Evolutionary conservation across 208 protist species (phyloP).

Genomic region (Angomonas ambiguus): DNA sequence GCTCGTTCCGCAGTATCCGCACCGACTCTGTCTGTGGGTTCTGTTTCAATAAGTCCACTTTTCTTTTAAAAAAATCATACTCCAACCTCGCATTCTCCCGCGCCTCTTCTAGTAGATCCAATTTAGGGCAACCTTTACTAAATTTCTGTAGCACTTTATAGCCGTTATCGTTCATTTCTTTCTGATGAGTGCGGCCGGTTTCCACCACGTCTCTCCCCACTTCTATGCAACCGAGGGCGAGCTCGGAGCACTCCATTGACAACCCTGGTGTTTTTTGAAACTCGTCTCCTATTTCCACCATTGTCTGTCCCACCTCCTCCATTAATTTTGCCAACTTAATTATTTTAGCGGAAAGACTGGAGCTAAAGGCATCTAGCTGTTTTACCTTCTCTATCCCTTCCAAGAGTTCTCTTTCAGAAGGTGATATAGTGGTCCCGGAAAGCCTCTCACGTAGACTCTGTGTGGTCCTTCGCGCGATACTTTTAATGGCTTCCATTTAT

Average conservation of each 20-base stretch:
- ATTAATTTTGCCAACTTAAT: constrained; percentile 52
- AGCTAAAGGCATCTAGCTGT: constrained; percentile 35
- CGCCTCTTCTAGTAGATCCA: constrained; percentile 47
- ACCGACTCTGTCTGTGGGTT: constrained; percentile 50
- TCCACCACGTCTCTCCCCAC: constrained; percentile 49
- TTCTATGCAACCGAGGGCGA: constrained; percentile 45
- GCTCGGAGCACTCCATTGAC: constrained; percentile 35
- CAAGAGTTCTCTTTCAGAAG: constrained; percentile 32
- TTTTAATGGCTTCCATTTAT: constrained; percentile 65
- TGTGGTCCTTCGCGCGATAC: constrained; percentile 67
- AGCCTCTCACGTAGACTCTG: constrained; percentile 72
- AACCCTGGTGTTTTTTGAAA: constrained; percentile 60
- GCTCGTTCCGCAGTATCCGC: constrained; percentile 74
- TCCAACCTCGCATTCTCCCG: constrained; percentile 61
- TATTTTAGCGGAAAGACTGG: constrained; percentile 47
- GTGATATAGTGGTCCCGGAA: constrained; percentile 23
- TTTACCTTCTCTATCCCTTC: constrained; percentile 45
- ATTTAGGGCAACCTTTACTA: constrained; percentile 30
- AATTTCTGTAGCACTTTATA: constrained; percentile 56
- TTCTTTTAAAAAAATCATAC: constrained; percentile 76
- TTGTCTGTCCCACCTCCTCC: constrained; percentile 57
- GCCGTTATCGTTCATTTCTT: constrained; percentile 50
- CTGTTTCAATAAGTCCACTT: constrained; percentile 54
- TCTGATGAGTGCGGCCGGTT: constrained; percentile 50
- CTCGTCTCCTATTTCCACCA: constrained; percentile 71